Conservation (phyloP, 306 rosid genomes). For the Begonia loranthoides region DNA sequence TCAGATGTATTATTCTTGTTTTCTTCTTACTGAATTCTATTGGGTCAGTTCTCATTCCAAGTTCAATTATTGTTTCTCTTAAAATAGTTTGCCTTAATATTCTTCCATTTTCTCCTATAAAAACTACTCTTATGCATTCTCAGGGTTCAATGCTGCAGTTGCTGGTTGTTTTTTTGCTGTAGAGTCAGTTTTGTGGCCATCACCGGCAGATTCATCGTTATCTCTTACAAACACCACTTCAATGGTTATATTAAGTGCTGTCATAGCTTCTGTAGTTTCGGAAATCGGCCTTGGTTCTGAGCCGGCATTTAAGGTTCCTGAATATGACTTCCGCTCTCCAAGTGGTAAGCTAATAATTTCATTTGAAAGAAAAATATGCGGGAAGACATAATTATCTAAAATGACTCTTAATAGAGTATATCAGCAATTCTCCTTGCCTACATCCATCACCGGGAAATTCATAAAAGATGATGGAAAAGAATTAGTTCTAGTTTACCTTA, state of each 20-base stretch:
- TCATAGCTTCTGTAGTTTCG: slow-evolving; percentile 75
- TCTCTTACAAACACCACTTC: slow-evolving; percentile 78
- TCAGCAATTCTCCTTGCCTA: too few relatives aligned
- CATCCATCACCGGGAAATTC: too few relatives aligned
- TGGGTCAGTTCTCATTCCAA: background rate
- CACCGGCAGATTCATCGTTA: slow-evolving; percentile 43
- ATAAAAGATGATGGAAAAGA: too few relatives aligned
- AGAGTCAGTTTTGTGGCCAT: slow-evolving; percentile 86
- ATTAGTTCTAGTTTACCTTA: too few relatives aligned
- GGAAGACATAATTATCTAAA: too few relatives aligned
- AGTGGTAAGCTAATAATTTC: slow-evolving; percentile 36
- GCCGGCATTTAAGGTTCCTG: slow-evolving; percentile 82
- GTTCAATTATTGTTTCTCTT: background rate
- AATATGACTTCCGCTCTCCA: slow-evolving; percentile 77
- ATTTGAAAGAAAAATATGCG: too few relatives aligned
- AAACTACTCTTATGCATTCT: slow-evolving; percentile 7
- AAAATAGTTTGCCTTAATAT: background rate
- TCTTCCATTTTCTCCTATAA: background rate
- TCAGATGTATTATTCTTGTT: too few relatives aligned
- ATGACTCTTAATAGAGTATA: too few relatives aligned
- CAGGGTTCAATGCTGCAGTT: slow-evolving; percentile 93
- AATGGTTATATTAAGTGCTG: slow-evolving; percentile 87
- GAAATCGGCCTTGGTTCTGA: slow-evolving; percentile 78
- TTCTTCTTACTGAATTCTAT: too few relatives aligned
- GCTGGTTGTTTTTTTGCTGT: slow-evolving; percentile 91